These are phyloP conservation scores for Metschnikowia matae DNA, from an alignment of 805 yeast genomes.

Conservation along the genomic window DNA sequence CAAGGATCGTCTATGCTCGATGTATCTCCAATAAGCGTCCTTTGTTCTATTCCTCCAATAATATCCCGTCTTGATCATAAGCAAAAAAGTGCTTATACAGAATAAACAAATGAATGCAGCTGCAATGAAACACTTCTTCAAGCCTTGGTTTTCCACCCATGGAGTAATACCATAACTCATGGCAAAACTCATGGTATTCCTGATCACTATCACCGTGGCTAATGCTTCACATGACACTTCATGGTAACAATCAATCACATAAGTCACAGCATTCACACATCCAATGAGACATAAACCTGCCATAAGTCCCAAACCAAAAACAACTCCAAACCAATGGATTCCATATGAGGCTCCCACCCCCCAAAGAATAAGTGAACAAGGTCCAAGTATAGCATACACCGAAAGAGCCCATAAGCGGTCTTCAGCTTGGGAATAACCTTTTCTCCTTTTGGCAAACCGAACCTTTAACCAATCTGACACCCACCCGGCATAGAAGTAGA, in stretches of 20 bases:
- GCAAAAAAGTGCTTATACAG: slow-evolving; percentile 42
- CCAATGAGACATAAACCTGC: slow-evolving; percentile 22
- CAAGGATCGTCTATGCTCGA: slow-evolving; percentile 17
- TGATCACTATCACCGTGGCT: slow-evolving; percentile 51
- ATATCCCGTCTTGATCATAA: slow-evolving; percentile 33
- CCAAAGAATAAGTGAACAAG: slow-evolving; percentile 18
- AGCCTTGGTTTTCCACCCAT: slow-evolving; percentile 51
- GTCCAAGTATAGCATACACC: slow-evolving; percentile 15
- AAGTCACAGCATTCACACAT: slow-evolving; percentile 25
- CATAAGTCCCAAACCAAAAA: slow-evolving; percentile 24
- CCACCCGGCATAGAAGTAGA: slow-evolving; percentile 17
- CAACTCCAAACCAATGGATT: slow-evolving; percentile 23
- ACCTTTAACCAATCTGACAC: slow-evolving; percentile 14
- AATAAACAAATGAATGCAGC: slow-evolving; percentile 51
- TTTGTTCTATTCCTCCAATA: slow-evolving; percentile 34
- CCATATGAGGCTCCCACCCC: slow-evolving; percentile 24
- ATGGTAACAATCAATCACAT: slow-evolving; percentile 25
- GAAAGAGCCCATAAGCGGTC: slow-evolving; percentile 14
- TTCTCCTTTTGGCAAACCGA: slow-evolving; percentile 11
- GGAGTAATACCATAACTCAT: slow-evolving; percentile 58
- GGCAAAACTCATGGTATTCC: slow-evolving; percentile 58
- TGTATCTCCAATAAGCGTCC: slow-evolving; percentile 31
- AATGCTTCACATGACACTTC: slow-evolving; percentile 27
- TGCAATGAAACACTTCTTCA: slow-evolving; percentile 53
- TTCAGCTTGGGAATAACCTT: slow-evolving; percentile 15